Conservation (phyloP, 2,329 filamentous ascomycete genomes). For the Biscogniauxia marginata region DNA sequence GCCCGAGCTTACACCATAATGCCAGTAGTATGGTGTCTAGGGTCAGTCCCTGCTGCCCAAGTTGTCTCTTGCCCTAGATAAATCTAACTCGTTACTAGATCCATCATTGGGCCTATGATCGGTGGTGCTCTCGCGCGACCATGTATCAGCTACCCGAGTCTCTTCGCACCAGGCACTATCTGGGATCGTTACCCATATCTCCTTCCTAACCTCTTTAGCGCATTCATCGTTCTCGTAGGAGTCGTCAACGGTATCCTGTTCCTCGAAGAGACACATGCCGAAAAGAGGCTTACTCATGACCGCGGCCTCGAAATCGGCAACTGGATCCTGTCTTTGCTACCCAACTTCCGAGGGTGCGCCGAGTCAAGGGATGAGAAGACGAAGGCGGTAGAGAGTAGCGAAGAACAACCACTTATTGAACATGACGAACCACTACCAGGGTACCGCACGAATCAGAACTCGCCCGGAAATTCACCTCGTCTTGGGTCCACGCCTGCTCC, state of each 20-base stretch:
- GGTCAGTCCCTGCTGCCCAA: conserved; percentile 55
- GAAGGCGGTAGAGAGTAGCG: conserved; percentile 46
- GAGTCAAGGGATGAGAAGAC: conserved; percentile 37
- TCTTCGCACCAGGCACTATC: conserved; percentile 72
- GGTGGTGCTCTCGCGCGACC: conserved; percentile 88
- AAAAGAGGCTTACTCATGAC: conserved; percentile 75
- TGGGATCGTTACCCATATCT: conserved; percentile 89
- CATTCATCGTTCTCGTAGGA: conserved; percentile 62
- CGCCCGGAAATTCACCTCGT: conserved; percentile 45
- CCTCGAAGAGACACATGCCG: conserved; percentile 88
- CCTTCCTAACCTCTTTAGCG: conserved; percentile 55
- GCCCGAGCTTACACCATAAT: conserved; percentile 95
- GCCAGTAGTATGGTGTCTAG: conserved; percentile 97
- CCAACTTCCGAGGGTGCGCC: conserved; percentile 35
- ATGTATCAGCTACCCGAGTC: conserved; percentile 72
- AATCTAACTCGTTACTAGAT: conserved; percentile 50
- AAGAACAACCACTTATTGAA: conserved; percentile 61
- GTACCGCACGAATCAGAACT: conserved; percentile 63
- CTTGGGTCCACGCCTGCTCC: conserved; percentile 28
- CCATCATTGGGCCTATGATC: conserved; percentile 88
- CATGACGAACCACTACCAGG: conserved; percentile 63
- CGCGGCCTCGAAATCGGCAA: conserved; percentile 73
- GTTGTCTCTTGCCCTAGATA: conserved; percentile 7
- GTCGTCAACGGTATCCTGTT: conserved; percentile 64
- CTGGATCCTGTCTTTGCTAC: conserved; percentile 57